Conservation (phyloP, 1,139 yeast genomes). For the Pichia sp. region DNA sequence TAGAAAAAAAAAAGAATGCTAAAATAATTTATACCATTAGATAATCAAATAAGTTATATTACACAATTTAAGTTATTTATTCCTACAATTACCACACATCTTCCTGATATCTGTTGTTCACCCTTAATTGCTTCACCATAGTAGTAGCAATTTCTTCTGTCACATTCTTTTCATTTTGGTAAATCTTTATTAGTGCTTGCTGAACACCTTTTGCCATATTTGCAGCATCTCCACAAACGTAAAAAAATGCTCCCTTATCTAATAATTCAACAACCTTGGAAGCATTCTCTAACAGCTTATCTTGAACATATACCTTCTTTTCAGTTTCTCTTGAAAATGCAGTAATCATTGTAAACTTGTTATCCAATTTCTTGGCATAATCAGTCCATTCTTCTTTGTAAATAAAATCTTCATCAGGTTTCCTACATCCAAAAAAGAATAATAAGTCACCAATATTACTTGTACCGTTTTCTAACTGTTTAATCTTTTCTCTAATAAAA, state of each 20-base stretch:
- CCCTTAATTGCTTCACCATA: constrained; percentile 70
- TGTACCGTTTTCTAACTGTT: constrained; percentile 43
- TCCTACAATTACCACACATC: constrained; percentile 72
- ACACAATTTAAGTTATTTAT: no score
- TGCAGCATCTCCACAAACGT: constrained; percentile 96
- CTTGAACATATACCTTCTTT: constrained; percentile 80
- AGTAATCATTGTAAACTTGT: constrained; percentile 60
- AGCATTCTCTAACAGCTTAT: constrained; percentile 59
- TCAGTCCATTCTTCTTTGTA: constrained; percentile 82
- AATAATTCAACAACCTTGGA: constrained; percentile 51
- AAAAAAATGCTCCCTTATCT: constrained; percentile 71
- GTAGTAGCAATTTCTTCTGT: constrained; percentile 67
- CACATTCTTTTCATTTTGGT: constrained; percentile 49
- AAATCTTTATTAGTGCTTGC: constrained; percentile 55
- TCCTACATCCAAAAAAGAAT: constrained; percentile 84
- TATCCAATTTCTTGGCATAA: constrained; percentile 58
- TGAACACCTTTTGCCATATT: constrained; percentile 98
- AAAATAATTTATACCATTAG: no score
- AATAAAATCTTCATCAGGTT: constrained; percentile 64
- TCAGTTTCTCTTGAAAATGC: constrained; percentile 82
- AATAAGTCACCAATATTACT: constrained; percentile 64
- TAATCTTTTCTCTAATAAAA: constrained; percentile 75
- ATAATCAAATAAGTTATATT: no score
- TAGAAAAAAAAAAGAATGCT: no score
- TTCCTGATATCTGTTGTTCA: constrained; percentile 88